Evolutionary conservation across 371 early-diverging fungal genomes (phyloP).

Genomic region (Mucor ambiguus): DNA sequence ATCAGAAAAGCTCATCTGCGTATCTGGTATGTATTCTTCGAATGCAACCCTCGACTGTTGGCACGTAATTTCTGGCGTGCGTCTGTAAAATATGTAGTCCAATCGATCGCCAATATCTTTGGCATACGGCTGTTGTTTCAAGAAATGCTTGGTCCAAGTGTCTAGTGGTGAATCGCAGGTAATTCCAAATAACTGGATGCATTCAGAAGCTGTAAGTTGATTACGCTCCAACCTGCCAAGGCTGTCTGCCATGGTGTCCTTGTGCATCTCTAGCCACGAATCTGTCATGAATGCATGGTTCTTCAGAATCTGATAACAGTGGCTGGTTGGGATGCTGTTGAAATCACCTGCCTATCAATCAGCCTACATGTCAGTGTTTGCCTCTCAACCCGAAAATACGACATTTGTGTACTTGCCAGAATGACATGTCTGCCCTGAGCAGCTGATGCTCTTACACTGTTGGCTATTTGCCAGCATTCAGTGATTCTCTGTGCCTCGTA

Average conservation of each 20-base stretch:
- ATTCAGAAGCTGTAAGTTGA: conserved; percentile 18
- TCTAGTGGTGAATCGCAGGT: conserved; percentile 64
- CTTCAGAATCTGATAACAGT: conserved; percentile 46
- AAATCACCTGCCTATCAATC: conserved; percentile 56
- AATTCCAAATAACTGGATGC: conserved; percentile 49
- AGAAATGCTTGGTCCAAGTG: conserved; percentile 47
- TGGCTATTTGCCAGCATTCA: conserved; percentile 63
- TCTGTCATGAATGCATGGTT: conserved; percentile 57
- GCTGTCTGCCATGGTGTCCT: conserved; percentile 19
- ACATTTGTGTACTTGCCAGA: conserved; percentile 40
- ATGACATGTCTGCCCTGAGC: conserved; percentile 59
- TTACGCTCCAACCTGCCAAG: conserved; percentile 1
- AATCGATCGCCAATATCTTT: conserved; percentile 55
- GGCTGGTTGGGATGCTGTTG: conserved; percentile 56
- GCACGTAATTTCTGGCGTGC: conserved; percentile 45
- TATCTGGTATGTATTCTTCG: conserved; percentile 43
- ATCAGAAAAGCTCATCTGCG: conserved; percentile 53
- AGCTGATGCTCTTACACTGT: conserved; percentile 43
- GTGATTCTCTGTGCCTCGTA: conserved; percentile 59
- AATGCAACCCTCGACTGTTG: conserved; percentile 43
- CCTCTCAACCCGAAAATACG: background rate
- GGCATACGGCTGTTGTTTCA: conserved; percentile 29
- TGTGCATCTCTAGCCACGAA: conserved; percentile 53
- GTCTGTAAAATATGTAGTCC: conserved; percentile 61
- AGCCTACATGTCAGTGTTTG: background rate